Percentiles rank a stretch among this genome's conserved stretches.
phyloP scores from a whole-genome alignment of 139 green algal genomes.

The Micractinium conductrix region DNA sequence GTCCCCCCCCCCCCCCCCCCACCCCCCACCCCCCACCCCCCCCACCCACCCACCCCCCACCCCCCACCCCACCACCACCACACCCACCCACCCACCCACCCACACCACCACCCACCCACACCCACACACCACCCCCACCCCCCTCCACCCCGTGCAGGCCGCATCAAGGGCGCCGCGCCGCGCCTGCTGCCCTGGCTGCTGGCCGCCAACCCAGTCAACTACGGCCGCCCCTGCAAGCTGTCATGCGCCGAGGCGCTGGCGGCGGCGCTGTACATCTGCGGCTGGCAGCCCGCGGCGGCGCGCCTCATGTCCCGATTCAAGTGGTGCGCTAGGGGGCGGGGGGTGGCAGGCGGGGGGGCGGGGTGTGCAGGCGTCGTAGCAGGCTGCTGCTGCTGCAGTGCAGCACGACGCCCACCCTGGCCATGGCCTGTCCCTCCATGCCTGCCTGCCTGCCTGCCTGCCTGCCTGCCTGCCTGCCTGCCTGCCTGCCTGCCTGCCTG shows the following conservation, averaged over 20 bases:
- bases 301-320: conserved; percentile 85
- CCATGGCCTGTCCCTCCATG: too few species aligned
- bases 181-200: conserved; percentile 96
- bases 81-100: too few species aligned
- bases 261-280: conserved; percentile 87
- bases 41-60: too few species aligned
- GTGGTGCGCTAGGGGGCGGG: conserved; percentile 59
- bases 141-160: conserved; percentile 39
- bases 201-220: conserved; percentile 98
- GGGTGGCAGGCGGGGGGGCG: background rate
- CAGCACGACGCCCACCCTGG: too few species aligned
- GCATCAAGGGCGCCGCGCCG: conserved; percentile 78
- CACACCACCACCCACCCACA: background rate
- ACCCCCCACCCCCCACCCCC: too few species aligned
- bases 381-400: background rate
- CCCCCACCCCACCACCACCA: too few species aligned
- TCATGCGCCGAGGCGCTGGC: conserved; percentile 95
- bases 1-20: too few species aligned
- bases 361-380: background rate
- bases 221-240: conserved; percentile 92
- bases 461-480: too few species aligned
- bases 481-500: background rate
- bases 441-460: too few species aligned
- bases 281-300: conserved; percentile 64
- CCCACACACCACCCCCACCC: background rate